Evolutionary conservation across 2,329 filamentous ascomycete genomes (phyloP).

Genomic region (Sarocladium kiliense): DNA sequence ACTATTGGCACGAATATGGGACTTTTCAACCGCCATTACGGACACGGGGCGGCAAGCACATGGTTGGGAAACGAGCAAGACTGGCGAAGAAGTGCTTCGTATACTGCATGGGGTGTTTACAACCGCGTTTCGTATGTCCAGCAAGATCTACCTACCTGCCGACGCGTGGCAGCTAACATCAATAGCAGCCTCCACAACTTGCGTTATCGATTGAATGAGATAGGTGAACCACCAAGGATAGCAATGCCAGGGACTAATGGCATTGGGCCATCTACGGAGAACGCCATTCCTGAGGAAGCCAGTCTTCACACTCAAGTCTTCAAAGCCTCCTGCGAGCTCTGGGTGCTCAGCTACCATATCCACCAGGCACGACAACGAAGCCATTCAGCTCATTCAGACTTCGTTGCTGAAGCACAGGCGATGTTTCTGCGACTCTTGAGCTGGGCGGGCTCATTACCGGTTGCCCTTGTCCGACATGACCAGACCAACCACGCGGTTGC

Average conservation of each 20-base stretch:
- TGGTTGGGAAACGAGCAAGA: neutral
- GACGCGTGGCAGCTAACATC: neutral
- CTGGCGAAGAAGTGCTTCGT: neutral
- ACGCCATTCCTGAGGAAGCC: neutral
- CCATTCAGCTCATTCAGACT: neutral
- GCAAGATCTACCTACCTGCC: neutral
- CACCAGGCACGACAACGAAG: neutral
- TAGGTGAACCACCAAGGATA: neutral
- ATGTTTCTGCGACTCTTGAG: neutral
- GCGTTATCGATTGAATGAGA: neutral
- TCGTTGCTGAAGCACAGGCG: neutral
- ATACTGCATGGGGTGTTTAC: neutral
- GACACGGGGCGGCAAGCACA: neutral
- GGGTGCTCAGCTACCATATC: neutral
- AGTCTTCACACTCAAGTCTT: neutral
- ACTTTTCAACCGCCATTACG: neutral
- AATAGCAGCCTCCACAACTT: neutral
- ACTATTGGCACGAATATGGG: neutral
- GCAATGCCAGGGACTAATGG: neutral
- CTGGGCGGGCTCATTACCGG: neutral
- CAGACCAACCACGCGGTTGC: neutral
- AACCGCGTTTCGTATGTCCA: neutral
- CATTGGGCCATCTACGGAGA: neutral
- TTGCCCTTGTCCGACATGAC: neutral
- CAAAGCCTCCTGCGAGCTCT: neutral